phyloP scores from a whole-genome alignment of 2,329 filamentous ascomycete species.

The Trichoderma oligosporum region DNA sequence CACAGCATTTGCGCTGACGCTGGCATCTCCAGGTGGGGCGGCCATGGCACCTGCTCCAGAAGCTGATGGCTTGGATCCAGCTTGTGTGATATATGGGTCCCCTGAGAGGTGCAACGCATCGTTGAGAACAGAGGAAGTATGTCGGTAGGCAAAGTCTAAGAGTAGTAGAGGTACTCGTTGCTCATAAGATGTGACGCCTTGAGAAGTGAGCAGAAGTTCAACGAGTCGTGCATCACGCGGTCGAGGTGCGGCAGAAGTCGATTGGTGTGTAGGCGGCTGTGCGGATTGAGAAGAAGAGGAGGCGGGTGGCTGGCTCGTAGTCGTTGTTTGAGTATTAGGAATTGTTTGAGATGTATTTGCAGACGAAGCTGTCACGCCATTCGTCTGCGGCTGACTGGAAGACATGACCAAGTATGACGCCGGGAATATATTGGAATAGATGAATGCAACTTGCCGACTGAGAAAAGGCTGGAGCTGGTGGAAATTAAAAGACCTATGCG shows the following conservation, averaged over 20 bases:
- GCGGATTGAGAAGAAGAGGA: slow-evolving; percentile 24
- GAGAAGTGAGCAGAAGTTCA: slow-evolving; percentile 73
- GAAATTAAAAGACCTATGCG: neutral
- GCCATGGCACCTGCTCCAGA: slow-evolving; percentile 48
- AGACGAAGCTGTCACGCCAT: slow-evolving; percentile 47
- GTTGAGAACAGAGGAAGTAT: slow-evolving; percentile 67
- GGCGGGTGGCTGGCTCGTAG: slow-evolving; percentile 28
- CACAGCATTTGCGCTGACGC: slow-evolving; percentile 63
- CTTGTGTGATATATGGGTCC: slow-evolving; percentile 63
- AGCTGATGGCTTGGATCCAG: slow-evolving; percentile 50
- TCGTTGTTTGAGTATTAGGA: slow-evolving; percentile 35
- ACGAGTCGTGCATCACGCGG: slow-evolving; percentile 77
- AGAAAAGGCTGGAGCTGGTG: neutral
- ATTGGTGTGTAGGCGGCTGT: slow-evolving; percentile 24
- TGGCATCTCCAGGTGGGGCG: slow-evolving; percentile 47
- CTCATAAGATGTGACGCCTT: slow-evolving; percentile 76
- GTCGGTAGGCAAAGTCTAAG: slow-evolving; percentile 82
- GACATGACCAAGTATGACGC: slow-evolving; percentile 28
- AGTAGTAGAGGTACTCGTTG: slow-evolving; percentile 77
- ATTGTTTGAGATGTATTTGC: slow-evolving; percentile 37
- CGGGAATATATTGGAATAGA: neutral
- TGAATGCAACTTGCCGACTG: neutral
- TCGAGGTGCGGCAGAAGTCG: slow-evolving; percentile 45
- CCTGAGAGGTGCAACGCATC: slow-evolving; percentile 66
- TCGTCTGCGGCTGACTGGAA: slow-evolving; percentile 47